Base-by-base conservation (phyloP, 1,284 basidiomycete species). In the Sparassis latifolia region DNA sequence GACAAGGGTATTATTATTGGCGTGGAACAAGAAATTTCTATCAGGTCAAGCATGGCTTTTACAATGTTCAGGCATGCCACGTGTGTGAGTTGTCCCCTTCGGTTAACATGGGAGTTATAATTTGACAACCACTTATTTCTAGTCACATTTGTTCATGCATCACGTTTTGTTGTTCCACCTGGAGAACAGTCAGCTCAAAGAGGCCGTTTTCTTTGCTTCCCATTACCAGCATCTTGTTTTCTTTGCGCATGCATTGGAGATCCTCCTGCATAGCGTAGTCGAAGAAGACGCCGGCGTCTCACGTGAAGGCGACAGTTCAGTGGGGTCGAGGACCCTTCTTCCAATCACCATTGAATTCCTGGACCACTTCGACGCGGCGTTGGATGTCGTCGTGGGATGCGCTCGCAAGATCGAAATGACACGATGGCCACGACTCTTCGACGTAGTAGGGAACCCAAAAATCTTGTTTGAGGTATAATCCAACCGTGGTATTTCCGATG, bases 1-100 rank as follows among this genome's bases (percentile, higher is more conserved):
- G 94, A 98, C 66, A 98, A 97, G 65, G 97, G 95, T 0, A 97
- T 99, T 58, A 92, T 99, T 55, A 94, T 99, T 50, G 97, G 96
- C 5, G 91, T 91, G 38, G 94, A 98, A 60, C 84, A 95, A 50
- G 93, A 97, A 65, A 80, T 84, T 2, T 86, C 84, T 2, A 75
- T 87, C 28, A 80, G 91, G 39, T 73, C 79, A 20, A 89, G 87
- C 49, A 72, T 99, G 4, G 83, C 94, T 9, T 98, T 97, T 65
- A 86, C 89, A 5, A 86, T 97, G 69, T 98, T 96, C 72, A 82
- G 94, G 50, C 86, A 96, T 66, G 81, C 86, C 32, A 97, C 96
- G 0, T 92, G 86, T 59, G 92, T 94, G 61, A 62, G 88, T 71
- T 30, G 10, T 3, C 30, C 4, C 7, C 32, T 1, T 32, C 6